These are phyloP conservation scores for Diacronema lutheri DNA, from an alignment of 78 protist species.

Conservation along the genomic window DNA sequence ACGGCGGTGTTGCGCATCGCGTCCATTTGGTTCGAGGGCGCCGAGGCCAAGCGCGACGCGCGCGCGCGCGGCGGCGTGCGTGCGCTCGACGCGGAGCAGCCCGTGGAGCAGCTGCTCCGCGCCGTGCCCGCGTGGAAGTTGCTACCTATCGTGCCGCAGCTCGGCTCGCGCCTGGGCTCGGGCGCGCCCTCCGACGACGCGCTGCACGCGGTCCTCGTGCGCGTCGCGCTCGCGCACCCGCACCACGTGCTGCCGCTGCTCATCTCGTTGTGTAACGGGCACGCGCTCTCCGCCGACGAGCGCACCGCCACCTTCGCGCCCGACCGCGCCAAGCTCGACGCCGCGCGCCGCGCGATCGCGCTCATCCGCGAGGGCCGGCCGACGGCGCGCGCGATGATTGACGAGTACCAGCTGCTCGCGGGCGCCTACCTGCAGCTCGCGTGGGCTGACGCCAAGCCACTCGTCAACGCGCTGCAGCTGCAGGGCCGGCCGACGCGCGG, in stretches of 20 bases:
- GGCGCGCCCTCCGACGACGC: background rate
- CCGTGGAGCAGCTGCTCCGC: background rate
- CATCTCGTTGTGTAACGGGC: background rate
- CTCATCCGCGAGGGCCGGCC: background rate
- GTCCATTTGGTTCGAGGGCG: background rate
- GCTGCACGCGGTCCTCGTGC: background rate
- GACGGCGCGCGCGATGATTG: background rate
- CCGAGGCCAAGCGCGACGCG: background rate
- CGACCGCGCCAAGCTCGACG: background rate
- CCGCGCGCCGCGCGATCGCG: background rate
- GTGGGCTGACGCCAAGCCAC: background rate
- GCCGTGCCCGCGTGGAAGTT: background rate
- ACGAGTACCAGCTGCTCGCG: background rate
- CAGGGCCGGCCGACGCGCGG: background rate
- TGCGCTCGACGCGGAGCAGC: background rate
- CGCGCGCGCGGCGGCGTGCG: background rate
- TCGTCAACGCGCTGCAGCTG: background rate
- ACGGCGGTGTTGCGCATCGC: background rate
- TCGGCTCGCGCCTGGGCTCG: background rate
- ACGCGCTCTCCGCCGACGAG: background rate
- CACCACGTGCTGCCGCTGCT: background rate
- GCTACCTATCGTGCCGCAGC: background rate
- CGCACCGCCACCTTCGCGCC: background rate
- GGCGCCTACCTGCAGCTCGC: background rate
- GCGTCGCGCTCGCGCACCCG: background rate